Evolutionary conservation across 2,329 filamentous ascomycete genomes (phyloP).

Genomic region (Tolypocladium ovalisporum): DNA sequence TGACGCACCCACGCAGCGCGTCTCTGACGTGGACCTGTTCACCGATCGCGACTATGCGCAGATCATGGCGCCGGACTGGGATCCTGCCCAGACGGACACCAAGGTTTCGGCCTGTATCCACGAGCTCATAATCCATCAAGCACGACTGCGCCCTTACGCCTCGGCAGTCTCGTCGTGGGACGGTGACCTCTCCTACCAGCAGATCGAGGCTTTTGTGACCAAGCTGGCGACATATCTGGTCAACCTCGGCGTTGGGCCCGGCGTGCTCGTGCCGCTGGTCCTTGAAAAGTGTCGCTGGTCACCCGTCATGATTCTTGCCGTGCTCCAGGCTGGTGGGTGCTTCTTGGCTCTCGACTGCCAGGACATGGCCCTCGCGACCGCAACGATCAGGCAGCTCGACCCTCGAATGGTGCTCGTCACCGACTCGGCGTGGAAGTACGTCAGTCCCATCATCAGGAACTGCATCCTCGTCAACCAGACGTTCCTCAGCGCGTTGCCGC

Average conservation of each 20-base stretch:
- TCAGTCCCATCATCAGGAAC: slow-evolving; percentile 27
- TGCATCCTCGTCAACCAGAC: slow-evolving; percentile 31
- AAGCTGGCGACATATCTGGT: slow-evolving; percentile 34
- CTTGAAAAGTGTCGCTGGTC: slow-evolving; percentile 60
- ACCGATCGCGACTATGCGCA: slow-evolving; percentile 44
- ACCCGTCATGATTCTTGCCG: slow-evolving; percentile 58
- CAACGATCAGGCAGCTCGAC: slow-evolving; percentile 30
- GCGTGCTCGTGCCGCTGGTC: slow-evolving; percentile 52
- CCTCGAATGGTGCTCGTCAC: slow-evolving; percentile 33
- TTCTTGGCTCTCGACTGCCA: slow-evolving; percentile 38
- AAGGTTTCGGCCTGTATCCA: slow-evolving; percentile 31
- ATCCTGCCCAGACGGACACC: slow-evolving; percentile 24
- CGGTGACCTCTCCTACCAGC: slow-evolving; percentile 29
- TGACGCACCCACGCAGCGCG: slow-evolving; percentile 24
- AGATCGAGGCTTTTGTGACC: slow-evolving; percentile 25
- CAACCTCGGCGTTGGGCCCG: slow-evolving; percentile 36
- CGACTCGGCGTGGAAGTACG: slow-evolving; percentile 26
- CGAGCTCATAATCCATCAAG: slow-evolving; percentile 31
- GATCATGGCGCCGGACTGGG: slow-evolving; percentile 40
- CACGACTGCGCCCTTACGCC: slow-evolving; percentile 24
- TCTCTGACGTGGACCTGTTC: slow-evolving; percentile 40
- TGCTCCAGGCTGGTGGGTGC: slow-evolving; percentile 47
- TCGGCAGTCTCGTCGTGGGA: slow-evolving; percentile 34
- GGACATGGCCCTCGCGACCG: slow-evolving; percentile 28
- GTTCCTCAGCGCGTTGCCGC: slow-evolving; percentile 24